Evolutionary conservation across 2,329 filamentous ascomycete genomes (phyloP), one percentile per base, ranked within the genome.

Genomic region (Exophiala aquamarina): DNA sequence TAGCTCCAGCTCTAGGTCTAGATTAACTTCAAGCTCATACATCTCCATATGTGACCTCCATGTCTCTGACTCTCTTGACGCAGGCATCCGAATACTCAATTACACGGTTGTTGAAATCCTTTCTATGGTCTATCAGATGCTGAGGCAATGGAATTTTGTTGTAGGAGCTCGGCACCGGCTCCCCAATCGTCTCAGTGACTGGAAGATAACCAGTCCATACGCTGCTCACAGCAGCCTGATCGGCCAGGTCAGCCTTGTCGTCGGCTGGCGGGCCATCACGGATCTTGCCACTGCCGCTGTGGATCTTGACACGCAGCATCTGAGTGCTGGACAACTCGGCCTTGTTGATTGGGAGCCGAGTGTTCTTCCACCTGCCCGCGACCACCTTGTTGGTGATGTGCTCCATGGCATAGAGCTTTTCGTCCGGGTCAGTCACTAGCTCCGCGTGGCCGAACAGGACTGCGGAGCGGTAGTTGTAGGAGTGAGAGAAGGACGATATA

Each of bases 401-500:
- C 58, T 83, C 70, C 81, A 94, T 84, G 4, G 88, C 88, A 69
- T 79, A 92, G 3, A 87, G 65, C 62, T 87, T 86, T 70, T 94
- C 89, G 2, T 75, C 78, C 0, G 68, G 64, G 52, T 86, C 80
- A 1, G 79, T 78, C 6, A 94, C 86, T 2, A 85, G 66, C 4
- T 67, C 73, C 0, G 85, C 89, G 63, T 83, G 78, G 1, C 89
- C 89, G 61, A 91, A 89, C 7, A 92, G 74, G 8, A 89, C 71
- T 9, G 86, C 86, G 35, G 83, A 88, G 53, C 88, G 87, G 71
- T 92, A 94, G 73, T 94, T 91, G 73, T 88, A 90, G 70, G 79
- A 87, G 71, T 93, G 87, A 49, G 79, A 79, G 70, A 87, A 86
- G 13, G 88, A 85, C 0, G 88, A 88, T 6, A 93, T 77, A 14